phyloP scores from a whole-genome alignment of 176 grass and related monocot species.

The Tillandsia fasciculata region DNA sequence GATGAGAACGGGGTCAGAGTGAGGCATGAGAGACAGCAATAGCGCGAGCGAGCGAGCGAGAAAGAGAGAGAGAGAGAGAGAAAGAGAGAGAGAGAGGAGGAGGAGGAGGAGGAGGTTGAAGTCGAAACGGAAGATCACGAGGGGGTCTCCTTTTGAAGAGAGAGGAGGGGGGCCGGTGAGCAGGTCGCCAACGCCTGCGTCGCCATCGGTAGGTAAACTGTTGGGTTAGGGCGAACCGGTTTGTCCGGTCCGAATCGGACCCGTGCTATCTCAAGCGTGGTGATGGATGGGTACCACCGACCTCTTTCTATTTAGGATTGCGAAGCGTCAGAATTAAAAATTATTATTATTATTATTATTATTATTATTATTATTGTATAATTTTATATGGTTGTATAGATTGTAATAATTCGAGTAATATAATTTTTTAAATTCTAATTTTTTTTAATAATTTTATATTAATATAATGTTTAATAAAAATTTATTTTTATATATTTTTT shows the following conservation, averaged over 20 bases:
- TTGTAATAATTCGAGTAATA: no score
- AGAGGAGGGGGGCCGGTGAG: neutral
- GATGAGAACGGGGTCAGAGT: neutral
- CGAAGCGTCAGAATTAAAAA: no score
- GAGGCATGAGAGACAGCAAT: neutral
- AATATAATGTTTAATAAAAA: no score
- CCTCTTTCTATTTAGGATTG: no score
- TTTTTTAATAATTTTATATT: no score
- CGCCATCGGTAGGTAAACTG: slow-evolving; percentile 26
- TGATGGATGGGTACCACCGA: no score
- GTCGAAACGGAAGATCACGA: no score
- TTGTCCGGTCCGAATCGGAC: neutral
- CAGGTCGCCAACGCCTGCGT: neutral
- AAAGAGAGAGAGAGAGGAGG: neutral
- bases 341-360: no score
- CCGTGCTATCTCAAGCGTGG: neutral
- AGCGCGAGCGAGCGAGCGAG: slow-evolving; percentile 1
- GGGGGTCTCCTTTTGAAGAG: neutral
- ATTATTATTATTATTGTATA: no score
- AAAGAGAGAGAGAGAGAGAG: neutral
- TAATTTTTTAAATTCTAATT: no score
- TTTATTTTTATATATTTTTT: no score
- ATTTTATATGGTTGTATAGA: no score
- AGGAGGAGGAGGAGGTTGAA: neutral
- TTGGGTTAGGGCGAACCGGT: slow-evolving; percentile 1